Evolutionary conservation across 179 eudicot genomes (phyloP).

Genomic region (Carnegiea gigantea): DNA sequence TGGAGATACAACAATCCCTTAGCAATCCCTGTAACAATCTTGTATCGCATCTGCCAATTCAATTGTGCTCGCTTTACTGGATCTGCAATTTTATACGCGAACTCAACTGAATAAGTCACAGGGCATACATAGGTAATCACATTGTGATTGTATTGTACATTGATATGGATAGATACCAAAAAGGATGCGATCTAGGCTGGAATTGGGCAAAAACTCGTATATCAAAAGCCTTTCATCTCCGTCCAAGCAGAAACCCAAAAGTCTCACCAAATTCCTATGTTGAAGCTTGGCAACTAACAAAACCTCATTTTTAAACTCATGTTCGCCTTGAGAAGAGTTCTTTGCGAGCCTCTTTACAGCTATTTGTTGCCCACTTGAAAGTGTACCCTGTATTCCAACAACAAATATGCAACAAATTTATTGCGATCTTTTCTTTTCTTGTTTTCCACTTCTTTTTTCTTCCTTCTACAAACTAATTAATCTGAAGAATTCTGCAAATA

Average conservation of each 20-base stretch:
- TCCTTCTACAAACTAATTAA: too few species aligned
- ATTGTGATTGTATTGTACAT: background rate
- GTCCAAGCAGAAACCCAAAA: background rate
- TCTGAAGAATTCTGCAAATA: too few species aligned
- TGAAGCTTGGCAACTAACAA: constrained; percentile 3
- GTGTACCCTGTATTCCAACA: background rate
- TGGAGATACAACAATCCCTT: background rate
- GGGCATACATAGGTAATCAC: background rate
- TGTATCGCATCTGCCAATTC: background rate
- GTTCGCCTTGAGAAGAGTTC: background rate
- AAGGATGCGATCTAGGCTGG: background rate
- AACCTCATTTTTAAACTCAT: constrained; percentile 1
- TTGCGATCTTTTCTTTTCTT: too few species aligned
- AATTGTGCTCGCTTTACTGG: background rate
- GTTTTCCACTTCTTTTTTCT: too few species aligned
- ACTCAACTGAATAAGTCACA: background rate
- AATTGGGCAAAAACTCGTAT: background rate
- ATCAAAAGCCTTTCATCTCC: background rate
- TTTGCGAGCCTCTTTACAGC: background rate
- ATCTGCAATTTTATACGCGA: background rate
- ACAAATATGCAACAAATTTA: background rate
- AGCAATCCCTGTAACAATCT: background rate
- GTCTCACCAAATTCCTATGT: constrained; percentile 1
- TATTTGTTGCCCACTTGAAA: background rate
- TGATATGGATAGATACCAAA: background rate